Percentiles rank a stretch among this genome's conserved stretches.
Conservation (phyloP, 306 rosid species). For the Clitoria ternatea region DNA sequence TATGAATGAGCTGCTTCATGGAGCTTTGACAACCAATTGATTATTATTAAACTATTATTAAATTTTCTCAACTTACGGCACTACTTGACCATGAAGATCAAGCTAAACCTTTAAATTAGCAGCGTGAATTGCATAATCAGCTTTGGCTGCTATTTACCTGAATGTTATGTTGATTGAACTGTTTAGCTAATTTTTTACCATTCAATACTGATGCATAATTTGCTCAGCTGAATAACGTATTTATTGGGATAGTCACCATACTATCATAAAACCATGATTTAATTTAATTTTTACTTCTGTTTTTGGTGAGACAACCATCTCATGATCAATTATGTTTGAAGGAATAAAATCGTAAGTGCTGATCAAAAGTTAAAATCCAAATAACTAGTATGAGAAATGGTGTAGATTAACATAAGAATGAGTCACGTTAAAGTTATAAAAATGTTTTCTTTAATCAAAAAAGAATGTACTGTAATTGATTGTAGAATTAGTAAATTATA, state of each 20-base stretch:
- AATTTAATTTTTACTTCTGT: no score
- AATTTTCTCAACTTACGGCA: constrained; percentile 7
- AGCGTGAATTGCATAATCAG: background rate
- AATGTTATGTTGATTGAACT: constrained; percentile 3
- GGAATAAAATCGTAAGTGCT: background rate
- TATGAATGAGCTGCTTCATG: constrained; percentile 19
- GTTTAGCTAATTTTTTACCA: background rate
- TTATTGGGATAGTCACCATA: background rate
- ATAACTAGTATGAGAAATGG: background rate
- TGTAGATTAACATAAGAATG: background rate
- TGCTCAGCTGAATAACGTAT: background rate
- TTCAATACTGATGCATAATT: background rate
- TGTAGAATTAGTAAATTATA: no score
- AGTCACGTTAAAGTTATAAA: no score
- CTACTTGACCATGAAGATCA: constrained; percentile 14
- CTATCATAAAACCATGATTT: no score
- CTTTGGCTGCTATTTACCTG: constrained; percentile 1
- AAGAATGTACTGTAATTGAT: no score
- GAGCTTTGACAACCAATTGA: constrained; percentile 15
- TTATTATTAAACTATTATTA: constrained; percentile 15
- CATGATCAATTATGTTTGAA: background rate
- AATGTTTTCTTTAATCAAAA: no score
- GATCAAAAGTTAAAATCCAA: background rate
- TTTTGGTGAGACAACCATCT: no score
- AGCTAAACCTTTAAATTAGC: constrained; percentile 22